phyloP scores from a whole-genome alignment of 2,329 filamentous ascomycete genomes.

The Colletotrichum nymphaeae region DNA sequence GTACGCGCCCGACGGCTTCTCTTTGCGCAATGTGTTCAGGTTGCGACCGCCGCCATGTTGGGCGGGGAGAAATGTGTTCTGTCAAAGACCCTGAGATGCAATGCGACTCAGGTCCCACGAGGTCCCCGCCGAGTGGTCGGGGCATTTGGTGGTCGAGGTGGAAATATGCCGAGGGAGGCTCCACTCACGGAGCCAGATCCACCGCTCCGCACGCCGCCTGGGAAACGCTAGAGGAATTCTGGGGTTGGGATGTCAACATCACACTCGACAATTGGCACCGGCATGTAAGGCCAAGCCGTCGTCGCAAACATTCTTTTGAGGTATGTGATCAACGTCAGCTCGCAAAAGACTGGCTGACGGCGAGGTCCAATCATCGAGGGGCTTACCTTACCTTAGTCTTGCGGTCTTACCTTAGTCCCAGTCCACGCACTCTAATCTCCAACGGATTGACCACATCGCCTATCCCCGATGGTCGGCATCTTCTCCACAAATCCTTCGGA shows the following conservation, averaged over 20 bases:
- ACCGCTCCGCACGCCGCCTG: not conserved
- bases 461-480: conserved; percentile 24
- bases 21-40: conserved; percentile 11
- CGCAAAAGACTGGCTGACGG: not conserved
- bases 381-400: not conserved
- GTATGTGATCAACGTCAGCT: not conserved
- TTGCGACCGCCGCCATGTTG: conserved; percentile 15
- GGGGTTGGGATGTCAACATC: conserved; percentile 6
- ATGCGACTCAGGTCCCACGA: conserved; percentile 32
- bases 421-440: conserved; percentile 2
- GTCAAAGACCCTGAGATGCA: conserved; percentile 9
- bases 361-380: not conserved
- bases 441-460: conserved; percentile 17
- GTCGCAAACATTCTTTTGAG: not conserved
- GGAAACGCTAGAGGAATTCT: conserved; percentile 1
- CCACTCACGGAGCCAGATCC: conserved; percentile 20
- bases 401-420: not conserved
- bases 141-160: conserved; percentile 11
- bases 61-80: conserved; percentile 8
- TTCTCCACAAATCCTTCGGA: not conserved
- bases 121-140: conserved; percentile 28
- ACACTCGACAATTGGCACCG: not conserved
- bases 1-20: conserved; percentile 17
- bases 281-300: not conserved
- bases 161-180: conserved; percentile 30